These are phyloP conservation scores for Hygrocybe coccinea DNA, from an alignment of 768 basidiomycete genomes.

Conservation along the genomic window DNA sequence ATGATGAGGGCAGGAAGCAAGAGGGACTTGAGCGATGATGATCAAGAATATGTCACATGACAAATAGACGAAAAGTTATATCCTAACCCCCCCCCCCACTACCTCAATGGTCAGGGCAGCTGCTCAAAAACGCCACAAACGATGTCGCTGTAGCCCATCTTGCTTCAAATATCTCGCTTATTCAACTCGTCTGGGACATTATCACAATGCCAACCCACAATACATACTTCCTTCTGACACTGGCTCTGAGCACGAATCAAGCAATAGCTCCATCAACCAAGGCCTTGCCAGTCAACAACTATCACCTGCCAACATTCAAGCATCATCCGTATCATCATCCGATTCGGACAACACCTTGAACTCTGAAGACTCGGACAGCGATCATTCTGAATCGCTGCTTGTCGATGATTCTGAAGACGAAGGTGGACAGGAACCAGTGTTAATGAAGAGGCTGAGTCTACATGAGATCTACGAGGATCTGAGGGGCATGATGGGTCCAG, in stretches of 20 bases:
- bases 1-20: too few relatives aligned
- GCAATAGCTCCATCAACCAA: not conserved
- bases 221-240: not conserved
- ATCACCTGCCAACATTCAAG: not conserved
- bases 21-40: too few relatives aligned
- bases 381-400: not conserved
- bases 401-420: not conserved
- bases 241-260: not conserved
- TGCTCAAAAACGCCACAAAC: not conserved
- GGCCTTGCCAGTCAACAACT: not conserved
- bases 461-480: constrained; percentile 7
- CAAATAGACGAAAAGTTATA: not conserved
- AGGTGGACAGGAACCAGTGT: not conserved
- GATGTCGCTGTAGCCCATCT: not conserved
- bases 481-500: constrained; percentile 1
- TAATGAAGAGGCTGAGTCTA: not conserved
- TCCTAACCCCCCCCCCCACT: not conserved
- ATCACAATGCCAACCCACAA: not conserved
- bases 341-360: not conserved
- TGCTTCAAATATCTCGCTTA: not conserved
- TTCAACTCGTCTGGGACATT: not conserved
- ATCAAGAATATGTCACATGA: too few relatives aligned
- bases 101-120: not conserved
- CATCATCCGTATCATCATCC: not conserved
- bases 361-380: not conserved